Evolutionary conservation across 1,284 basidiomycete genomes (phyloP).

Genomic region (Golubevia pallescens): DNA sequence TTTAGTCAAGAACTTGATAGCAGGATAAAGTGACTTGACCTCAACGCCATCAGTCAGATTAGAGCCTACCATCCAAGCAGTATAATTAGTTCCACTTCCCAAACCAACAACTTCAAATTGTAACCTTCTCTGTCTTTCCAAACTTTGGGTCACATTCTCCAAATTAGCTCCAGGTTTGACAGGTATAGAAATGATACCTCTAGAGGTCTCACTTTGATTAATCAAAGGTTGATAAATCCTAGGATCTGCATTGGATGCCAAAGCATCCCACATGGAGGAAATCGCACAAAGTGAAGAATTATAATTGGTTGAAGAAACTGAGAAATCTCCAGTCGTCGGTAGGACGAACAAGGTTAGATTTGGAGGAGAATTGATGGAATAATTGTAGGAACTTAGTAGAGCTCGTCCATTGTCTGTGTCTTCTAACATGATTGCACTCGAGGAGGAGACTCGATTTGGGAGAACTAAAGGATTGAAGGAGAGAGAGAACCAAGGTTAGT

Average conservation of each 20-base stretch:
- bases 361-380: slow-evolving; percentile 24
- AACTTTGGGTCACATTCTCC: neutral
- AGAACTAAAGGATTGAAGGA: neutral
- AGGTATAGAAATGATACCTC: slow-evolving; percentile 26
- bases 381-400: slow-evolving; percentile 50
- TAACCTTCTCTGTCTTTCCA: slow-evolving; percentile 24
- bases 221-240: slow-evolving; percentile 9
- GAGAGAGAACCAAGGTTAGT: neutral
- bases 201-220: slow-evolving; percentile 39
- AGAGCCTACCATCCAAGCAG: slow-evolving; percentile 49
- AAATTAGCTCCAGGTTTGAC: slow-evolving; percentile 12
- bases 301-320: slow-evolving; percentile 43
- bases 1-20: slow-evolving; percentile 60
- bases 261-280: slow-evolving; percentile 25
- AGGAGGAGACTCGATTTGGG: neutral
- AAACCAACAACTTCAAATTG: slow-evolving; percentile 31
- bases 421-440: slow-evolving; percentile 18
- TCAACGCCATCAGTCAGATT: slow-evolving; percentile 7
- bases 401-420: slow-evolving; percentile 45
- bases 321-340: slow-evolving; percentile 35
- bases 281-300: slow-evolving; percentile 60
- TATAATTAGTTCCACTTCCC: slow-evolving; percentile 47
- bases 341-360: slow-evolving; percentile 48
- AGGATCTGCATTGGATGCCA: slow-evolving; percentile 12
- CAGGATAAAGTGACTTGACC: too few relatives aligned